These are phyloP conservation scores for Salisapilia sapeloensis DNA, from an alignment of 352 stramenopile species.

Conservation along the genomic window DNA sequence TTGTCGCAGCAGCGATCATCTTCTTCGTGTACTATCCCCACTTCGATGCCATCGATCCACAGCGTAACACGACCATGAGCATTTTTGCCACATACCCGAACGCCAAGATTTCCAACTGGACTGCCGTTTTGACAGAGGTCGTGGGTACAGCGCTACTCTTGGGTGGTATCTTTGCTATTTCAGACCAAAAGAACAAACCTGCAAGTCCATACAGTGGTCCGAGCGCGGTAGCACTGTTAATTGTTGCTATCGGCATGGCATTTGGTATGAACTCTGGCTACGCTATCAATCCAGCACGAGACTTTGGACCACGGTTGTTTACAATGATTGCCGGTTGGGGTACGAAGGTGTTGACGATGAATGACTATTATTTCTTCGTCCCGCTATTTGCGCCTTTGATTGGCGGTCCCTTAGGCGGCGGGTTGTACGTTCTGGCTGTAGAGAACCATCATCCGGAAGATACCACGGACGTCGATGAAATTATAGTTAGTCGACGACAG, in stretches of 20 bases:
- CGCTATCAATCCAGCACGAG: conserved; percentile 40
- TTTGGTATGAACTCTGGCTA: conserved; percentile 61
- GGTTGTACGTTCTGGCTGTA: conserved; percentile 21
- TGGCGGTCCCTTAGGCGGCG: conserved; percentile 14
- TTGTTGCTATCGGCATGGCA: conserved; percentile 45
- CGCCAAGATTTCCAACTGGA: conserved; percentile 14
- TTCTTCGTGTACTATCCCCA: conserved; percentile 36
- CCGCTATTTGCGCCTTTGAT: conserved; percentile 22
- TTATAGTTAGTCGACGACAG: too few species aligned
- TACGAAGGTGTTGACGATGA: conserved; percentile 10
- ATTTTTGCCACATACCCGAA: conserved; percentile 37
- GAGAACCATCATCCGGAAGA: conserved; percentile 31
- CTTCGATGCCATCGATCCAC: conserved; percentile 25
- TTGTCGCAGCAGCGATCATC: conserved; percentile 21
- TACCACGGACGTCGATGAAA: too few species aligned
- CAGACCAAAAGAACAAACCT: conserved; percentile 30
- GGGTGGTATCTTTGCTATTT: conserved; percentile 30
- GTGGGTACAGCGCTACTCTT: conserved; percentile 36
- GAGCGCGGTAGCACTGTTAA: conserved; percentile 20
- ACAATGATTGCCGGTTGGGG: conserved; percentile 17
- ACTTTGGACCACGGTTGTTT: conserved; percentile 27
- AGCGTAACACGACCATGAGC: conserved; percentile 17
- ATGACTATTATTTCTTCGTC: conserved; percentile 35
- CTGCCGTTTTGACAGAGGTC: conserved; percentile 42
- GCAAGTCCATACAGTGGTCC: conserved; percentile 20